A percentile compares a stretch with the other conserved stretches of the same genome.
Conservation (phyloP, 352 stramenopile genomes). For the Globisporangium mamillatum region DNA sequence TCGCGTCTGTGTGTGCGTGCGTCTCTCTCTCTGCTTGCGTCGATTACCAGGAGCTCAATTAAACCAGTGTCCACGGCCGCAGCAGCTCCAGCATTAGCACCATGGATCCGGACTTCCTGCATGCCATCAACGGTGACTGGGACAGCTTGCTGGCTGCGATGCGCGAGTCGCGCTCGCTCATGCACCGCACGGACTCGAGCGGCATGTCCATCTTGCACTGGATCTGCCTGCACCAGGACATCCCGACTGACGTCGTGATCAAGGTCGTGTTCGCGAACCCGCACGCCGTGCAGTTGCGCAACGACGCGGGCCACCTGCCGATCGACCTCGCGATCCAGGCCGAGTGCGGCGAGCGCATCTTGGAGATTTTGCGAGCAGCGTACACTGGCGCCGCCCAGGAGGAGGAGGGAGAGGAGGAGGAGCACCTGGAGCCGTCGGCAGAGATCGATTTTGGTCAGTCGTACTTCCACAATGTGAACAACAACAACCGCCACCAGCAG, state of each 20-base stretch:
- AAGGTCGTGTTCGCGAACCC: constrained; percentile 82
- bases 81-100: neutral
- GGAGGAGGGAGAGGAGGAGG: constrained; percentile 12
- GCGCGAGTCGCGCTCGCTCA: constrained; percentile 57
- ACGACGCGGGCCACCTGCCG: constrained; percentile 69
- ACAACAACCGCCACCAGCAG: constrained; percentile 28
- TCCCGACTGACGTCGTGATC: constrained; percentile 69
- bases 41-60: neutral
- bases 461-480: constrained; percentile 35
- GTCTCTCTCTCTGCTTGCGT: neutral
- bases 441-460: constrained; percentile 41
- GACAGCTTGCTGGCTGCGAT: constrained; percentile 62
- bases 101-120: constrained; percentile 76
- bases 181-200: constrained; percentile 55
- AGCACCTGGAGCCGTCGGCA: constrained; percentile 19
- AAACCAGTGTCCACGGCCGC: neutral
- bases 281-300: constrained; percentile 63
- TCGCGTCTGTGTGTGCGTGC: neutral
- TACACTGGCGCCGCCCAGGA: constrained; percentile 30
- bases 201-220: constrained; percentile 82
- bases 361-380: constrained; percentile 66
- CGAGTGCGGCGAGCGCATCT: constrained; percentile 67
- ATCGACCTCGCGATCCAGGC: constrained; percentile 75
- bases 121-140: constrained; percentile 82
- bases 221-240: constrained; percentile 76